phyloP scores from a whole-genome alignment of 768 basidiomycete species.

The Serendipita indica region DNA sequence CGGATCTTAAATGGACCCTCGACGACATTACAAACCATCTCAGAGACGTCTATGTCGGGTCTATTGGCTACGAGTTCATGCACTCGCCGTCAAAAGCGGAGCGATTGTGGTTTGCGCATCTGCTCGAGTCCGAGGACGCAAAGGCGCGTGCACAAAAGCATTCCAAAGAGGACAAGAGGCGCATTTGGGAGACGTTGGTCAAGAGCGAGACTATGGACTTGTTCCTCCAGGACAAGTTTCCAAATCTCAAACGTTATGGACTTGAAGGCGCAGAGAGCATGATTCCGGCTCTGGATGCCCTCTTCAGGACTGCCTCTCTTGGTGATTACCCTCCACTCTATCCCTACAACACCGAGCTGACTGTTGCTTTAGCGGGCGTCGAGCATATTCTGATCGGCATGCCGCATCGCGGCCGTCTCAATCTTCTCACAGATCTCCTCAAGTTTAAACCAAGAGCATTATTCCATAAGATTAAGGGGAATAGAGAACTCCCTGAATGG shows the following conservation, averaged over 20 bases:
- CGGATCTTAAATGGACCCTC: constrained; percentile 44
- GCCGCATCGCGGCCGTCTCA: constrained; percentile 80
- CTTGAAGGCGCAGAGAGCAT: constrained; percentile 90
- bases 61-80: constrained; percentile 87
- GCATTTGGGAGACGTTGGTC: constrained; percentile 54
- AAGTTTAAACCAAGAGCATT: constrained; percentile 49
- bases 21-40: constrained; percentile 57
- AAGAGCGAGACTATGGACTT: constrained; percentile 70
- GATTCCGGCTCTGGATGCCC: constrained; percentile 69
- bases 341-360: neutral
- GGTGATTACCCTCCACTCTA: neutral
- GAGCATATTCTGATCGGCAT: constrained; percentile 64
- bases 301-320: constrained; percentile 51
- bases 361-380: constrained; percentile 50
- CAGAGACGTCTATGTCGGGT: constrained; percentile 60
- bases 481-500: constrained; percentile 50
- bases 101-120: constrained; percentile 75
- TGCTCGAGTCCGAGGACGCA: constrained; percentile 47
- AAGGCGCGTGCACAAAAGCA: neutral
- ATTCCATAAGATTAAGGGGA: constrained; percentile 80
- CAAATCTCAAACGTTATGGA: constrained; percentile 75
- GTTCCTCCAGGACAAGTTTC: constrained; percentile 78
- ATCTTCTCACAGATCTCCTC: constrained; percentile 67
- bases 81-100: constrained; percentile 77
- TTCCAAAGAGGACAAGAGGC: constrained; percentile 28